Evolutionary conservation across 495 filamentous ascomycete genomes (phyloP).

Genomic region (Pseudomonodictys pantanalensis): DNA sequence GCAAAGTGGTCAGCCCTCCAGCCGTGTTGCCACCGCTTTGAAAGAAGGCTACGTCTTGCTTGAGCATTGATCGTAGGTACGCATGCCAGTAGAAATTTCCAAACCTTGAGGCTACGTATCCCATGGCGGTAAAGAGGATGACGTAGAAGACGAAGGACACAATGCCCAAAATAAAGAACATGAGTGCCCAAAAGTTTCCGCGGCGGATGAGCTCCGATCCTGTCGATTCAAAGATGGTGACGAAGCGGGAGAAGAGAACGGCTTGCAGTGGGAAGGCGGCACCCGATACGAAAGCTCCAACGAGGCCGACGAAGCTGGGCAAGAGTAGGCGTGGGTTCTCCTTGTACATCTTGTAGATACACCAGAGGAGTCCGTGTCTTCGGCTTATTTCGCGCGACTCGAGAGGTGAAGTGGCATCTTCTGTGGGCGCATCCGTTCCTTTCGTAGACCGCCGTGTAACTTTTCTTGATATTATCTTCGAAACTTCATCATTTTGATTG

Average conservation of each 20-base stretch:
- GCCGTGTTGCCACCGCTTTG: constrained; percentile 1
- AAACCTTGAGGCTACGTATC: constrained; percentile 31
- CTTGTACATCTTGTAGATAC: constrained; percentile 6
- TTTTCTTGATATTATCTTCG: not conserved
- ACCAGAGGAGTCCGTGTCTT: not conserved
- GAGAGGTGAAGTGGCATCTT: not conserved
- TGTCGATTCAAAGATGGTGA: constrained; percentile 21
- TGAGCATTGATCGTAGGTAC: constrained; percentile 1
- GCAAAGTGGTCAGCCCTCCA: constrained; percentile 16
- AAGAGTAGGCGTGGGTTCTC: constrained; percentile 2
- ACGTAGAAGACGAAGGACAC: constrained; percentile 22
- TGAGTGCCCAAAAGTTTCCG: constrained; percentile 22
- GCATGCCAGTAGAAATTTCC: not conserved
- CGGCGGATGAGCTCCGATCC: constrained; percentile 1
- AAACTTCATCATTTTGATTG: not conserved
- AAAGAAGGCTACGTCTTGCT: constrained; percentile 12
- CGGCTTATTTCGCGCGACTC: constrained; percentile 4
- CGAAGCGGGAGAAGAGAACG: constrained; percentile 35
- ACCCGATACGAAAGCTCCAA: not conserved
- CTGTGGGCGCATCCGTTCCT: not conserved
- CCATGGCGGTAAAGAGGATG: constrained; percentile 24
- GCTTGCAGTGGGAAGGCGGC: constrained; percentile 35
- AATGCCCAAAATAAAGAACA: constrained; percentile 15
- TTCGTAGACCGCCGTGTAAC: not conserved
- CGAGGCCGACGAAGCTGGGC: constrained; percentile 1